Evolutionary conservation across 2,329 filamentous ascomycete genomes (phyloP).

Genomic region (Colletotrichum salicis): DNA sequence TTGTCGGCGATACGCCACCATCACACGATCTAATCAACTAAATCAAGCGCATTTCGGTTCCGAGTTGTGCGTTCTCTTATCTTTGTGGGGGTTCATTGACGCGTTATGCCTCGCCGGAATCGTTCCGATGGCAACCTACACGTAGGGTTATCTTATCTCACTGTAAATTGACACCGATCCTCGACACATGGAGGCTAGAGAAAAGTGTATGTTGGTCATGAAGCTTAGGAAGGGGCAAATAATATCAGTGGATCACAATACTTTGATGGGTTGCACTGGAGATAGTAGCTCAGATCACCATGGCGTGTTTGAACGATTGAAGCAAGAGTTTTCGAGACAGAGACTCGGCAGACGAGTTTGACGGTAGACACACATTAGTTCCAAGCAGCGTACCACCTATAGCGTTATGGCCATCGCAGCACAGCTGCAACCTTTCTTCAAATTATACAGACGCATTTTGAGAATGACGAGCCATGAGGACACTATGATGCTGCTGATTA

Average conservation of each 20-base stretch:
- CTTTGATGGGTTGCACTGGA: neutral
- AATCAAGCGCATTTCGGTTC: neutral
- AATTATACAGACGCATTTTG: too few relatives aligned
- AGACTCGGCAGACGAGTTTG: neutral
- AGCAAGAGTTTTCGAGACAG: neutral
- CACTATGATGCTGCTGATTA: too few relatives aligned
- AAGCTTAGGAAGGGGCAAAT: neutral
- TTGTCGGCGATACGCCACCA: neutral
- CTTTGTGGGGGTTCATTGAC: slow-evolving; percentile 20
- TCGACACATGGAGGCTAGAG: neutral
- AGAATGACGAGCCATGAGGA: too few relatives aligned
- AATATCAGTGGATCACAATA: neutral
- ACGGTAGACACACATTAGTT: neutral
- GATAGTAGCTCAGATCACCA: neutral
- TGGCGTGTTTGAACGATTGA: neutral
- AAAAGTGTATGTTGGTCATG: neutral
- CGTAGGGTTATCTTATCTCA: neutral
- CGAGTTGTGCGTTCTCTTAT: slow-evolving; percentile 1
- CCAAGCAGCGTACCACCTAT: too few relatives aligned
- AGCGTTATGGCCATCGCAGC: too few relatives aligned
- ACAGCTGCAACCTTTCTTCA: too few relatives aligned
- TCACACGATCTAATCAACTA: neutral
- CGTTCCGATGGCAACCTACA: slow-evolving; percentile 2
- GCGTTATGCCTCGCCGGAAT: neutral
- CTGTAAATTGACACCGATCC: neutral